Conservation (phyloP, 2,329 filamentous ascomycete genomes). For the Claviceps capensis region DNA sequence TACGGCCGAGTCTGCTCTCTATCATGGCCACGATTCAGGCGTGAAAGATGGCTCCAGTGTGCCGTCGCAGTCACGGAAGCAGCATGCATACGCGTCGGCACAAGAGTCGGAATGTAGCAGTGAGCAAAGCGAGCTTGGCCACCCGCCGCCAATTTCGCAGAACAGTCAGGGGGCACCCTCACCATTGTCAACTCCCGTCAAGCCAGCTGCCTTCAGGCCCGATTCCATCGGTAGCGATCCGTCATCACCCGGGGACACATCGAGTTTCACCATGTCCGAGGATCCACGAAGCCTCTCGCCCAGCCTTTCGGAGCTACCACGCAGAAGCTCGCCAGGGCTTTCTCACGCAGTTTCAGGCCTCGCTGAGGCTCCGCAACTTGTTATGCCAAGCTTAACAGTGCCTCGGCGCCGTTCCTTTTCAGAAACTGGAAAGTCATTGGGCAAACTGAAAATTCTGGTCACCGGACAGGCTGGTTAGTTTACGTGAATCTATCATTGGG, state of each 20-base stretch:
- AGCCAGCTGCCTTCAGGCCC: constrained; percentile 14
- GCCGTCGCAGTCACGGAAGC: constrained; percentile 12
- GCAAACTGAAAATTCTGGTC: constrained; percentile 77
- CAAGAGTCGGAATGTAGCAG: background rate
- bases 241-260: constrained; percentile 38
- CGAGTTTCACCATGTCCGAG: constrained; percentile 28
- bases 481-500: constrained; percentile 2
- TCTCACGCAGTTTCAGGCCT: constrained; percentile 3
- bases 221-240: constrained; percentile 29
- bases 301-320: constrained; percentile 11
- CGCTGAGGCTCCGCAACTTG: constrained; percentile 54
- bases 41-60: background rate
- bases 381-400: constrained; percentile 94
- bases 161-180: constrained; percentile 10
- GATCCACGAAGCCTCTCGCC: constrained; percentile 13
- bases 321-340: constrained; percentile 9
- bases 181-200: constrained; percentile 15
- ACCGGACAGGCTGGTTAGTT: constrained; percentile 59
- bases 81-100: constrained; percentile 5
- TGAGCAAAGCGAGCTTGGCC: constrained; percentile 1
- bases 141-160: constrained; percentile 2
- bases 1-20: constrained; percentile 20
- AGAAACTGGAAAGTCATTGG: constrained; percentile 67
- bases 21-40: constrained; percentile 9
- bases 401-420: constrained; percentile 83